phyloP scores from a whole-genome alignment of 768 basidiomycete genomes.

The Tylopilus intermedius region DNA sequence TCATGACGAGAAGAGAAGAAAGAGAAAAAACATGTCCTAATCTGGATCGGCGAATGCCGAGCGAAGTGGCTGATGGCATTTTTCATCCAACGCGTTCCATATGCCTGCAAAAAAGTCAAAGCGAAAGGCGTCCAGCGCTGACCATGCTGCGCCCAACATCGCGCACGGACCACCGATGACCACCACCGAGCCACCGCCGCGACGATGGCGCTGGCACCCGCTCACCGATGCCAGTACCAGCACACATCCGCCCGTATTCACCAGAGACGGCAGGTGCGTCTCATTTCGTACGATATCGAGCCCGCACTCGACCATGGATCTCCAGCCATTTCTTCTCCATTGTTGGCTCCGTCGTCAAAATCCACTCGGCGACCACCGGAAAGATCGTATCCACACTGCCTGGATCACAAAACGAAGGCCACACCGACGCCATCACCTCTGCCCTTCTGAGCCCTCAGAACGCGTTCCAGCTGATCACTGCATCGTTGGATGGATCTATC shows the following conservation, averaged over 20 bases:
- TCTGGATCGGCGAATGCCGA: constrained; percentile 21
- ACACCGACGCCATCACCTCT: constrained; percentile 59
- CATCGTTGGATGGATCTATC: constrained; percentile 76
- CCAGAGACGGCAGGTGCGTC: constrained; percentile 79
- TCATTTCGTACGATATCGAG: constrained; percentile 10
- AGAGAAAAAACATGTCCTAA: constrained; percentile 9
- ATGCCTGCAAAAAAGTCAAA: constrained; percentile 44
- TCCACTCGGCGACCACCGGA: constrained; percentile 75
- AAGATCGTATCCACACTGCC: constrained; percentile 81
- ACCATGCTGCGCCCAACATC: not conserved
- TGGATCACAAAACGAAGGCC: constrained; percentile 38
- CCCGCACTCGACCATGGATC: constrained; percentile 4
- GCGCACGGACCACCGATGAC: constrained; percentile 17
- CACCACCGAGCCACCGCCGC: constrained; percentile 5
- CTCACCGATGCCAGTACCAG: constrained; percentile 66
- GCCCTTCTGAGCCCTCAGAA: constrained; percentile 80
- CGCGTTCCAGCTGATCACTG: constrained; percentile 83
- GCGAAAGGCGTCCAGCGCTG: constrained; percentile 40
- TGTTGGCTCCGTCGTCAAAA: constrained; percentile 75
- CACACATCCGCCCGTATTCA: constrained; percentile 70
- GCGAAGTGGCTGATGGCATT: constrained; percentile 19
- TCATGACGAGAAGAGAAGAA: not conserved
- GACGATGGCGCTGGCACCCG: constrained; percentile 56
- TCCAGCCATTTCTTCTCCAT: constrained; percentile 86
- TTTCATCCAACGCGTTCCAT: constrained; percentile 16